Conservation (phyloP, 2,329 filamentous ascomycete species). For the Sporothrix brunneoviolacea region DNA sequence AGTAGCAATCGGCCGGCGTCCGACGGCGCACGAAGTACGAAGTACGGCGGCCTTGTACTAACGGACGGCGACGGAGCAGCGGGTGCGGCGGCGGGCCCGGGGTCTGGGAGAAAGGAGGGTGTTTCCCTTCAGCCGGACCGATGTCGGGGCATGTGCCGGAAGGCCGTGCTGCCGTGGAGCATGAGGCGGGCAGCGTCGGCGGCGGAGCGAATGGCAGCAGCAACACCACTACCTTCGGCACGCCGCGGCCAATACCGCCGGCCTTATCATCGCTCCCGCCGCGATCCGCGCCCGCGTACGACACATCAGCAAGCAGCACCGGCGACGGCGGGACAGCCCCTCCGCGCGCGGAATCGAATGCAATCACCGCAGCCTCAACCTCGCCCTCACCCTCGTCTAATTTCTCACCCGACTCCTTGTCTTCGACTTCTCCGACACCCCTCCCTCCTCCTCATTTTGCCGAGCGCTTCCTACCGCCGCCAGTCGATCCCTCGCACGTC, state of each 20-base stretch:
- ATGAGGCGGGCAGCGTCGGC: neutral
- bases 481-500: slow-evolving; percentile 11
- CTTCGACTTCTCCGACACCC: neutral
- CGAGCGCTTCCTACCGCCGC: slow-evolving; percentile 11
- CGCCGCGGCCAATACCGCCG: slow-evolving; percentile 7
- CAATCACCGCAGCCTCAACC: neutral
- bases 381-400: neutral
- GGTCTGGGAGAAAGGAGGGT: neutral
- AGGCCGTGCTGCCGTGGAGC: slow-evolving; percentile 7
- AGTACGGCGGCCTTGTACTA: too few species aligned
- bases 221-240: too few species aligned
- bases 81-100: neutral
- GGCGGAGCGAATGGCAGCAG: neutral
- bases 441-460: slow-evolving; percentile 4
- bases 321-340: neutral
- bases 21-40: too few species aligned
- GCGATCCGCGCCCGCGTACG: neutral
- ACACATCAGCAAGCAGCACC: too few species aligned
- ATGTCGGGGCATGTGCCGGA: slow-evolving; percentile 12
- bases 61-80: neutral
- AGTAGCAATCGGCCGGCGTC: too few species aligned
- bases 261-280: too few species aligned
- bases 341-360: neutral
- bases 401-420: neutral
- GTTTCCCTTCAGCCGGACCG: neutral